Evolutionary conservation across 2,329 filamentous ascomycete species (phyloP).

Genomic region (Ambrosiella xylebori): DNA sequence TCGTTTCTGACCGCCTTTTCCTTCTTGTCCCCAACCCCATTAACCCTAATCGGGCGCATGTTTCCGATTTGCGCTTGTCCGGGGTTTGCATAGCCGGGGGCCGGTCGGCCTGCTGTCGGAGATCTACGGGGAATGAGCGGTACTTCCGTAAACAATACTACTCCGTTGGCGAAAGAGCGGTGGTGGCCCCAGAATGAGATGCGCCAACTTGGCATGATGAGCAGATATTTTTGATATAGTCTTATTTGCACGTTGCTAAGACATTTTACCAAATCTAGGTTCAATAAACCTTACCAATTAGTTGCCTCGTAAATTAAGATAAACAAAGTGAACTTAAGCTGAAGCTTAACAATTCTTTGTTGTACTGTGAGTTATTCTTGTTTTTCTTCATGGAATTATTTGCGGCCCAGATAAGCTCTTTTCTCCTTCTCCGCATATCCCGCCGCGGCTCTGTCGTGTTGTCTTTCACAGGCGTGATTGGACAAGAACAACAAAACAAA

Average conservation of each 20-base stretch:
- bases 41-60: neutral
- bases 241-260: neutral
- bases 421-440: neutral
- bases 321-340: neutral
- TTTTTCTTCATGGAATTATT: neutral
- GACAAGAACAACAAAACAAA: too few species aligned
- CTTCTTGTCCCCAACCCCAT: neutral
- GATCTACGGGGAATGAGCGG: neutral
- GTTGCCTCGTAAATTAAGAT: neutral
- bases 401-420: constrained; percentile 7
- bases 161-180: neutral
- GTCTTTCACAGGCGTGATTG: too few species aligned
- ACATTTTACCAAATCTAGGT: neutral
- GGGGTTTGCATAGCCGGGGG: neutral
- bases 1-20: neutral
- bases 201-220: too few species aligned
- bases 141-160: neutral
- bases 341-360: neutral
- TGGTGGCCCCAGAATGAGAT: too few species aligned
- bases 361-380: neutral
- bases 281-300: neutral
- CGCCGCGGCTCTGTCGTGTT: neutral
- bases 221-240: too few species aligned
- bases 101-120: neutral
- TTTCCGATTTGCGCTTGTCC: neutral